Conservation (phyloP, 2,329 filamentous ascomycete genomes). For the Phialemoniopsis sp. region DNA sequence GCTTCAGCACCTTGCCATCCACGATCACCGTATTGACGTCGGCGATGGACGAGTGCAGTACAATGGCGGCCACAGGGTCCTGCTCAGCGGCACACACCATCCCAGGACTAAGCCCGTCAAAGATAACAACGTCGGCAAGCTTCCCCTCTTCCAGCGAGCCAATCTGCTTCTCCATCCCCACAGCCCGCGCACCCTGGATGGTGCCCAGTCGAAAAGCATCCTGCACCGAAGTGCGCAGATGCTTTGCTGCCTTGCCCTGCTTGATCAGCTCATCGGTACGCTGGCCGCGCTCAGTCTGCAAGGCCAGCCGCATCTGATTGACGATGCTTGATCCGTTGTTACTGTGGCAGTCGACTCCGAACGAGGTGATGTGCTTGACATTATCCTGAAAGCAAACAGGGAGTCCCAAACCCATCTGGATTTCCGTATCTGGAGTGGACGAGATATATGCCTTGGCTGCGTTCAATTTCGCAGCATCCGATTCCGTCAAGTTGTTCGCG, state of each 20-base stretch:
- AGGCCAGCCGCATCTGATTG: conserved; percentile 1
- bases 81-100: conserved; percentile 35
- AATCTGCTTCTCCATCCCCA: conserved; percentile 32
- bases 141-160: conserved; percentile 39
- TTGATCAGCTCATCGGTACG: not conserved
- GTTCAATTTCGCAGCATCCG: not conserved
- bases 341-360: conserved; percentile 3
- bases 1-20: conserved; percentile 32
- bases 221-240: too few relatives aligned
- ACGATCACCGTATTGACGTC: conserved; percentile 38
- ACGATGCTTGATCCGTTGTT: not conserved
- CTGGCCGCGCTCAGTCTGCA: conserved; percentile 3
- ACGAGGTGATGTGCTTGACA: not conserved
- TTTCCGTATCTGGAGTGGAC: conserved; percentile 4
- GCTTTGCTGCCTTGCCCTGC: too few relatives aligned
- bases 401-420: conserved; percentile 3
- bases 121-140: conserved; percentile 43
- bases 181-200: conserved; percentile 36
- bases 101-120: conserved; percentile 24
- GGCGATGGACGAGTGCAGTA: conserved; percentile 32
- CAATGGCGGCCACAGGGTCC: conserved; percentile 34
- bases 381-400: not conserved
- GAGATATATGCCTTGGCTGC: not conserved
- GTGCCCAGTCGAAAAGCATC: conserved; percentile 45
- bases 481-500: not conserved